Evolutionary conservation across 495 filamentous ascomycete species (phyloP).

Genomic region (Xylona heveae): DNA sequence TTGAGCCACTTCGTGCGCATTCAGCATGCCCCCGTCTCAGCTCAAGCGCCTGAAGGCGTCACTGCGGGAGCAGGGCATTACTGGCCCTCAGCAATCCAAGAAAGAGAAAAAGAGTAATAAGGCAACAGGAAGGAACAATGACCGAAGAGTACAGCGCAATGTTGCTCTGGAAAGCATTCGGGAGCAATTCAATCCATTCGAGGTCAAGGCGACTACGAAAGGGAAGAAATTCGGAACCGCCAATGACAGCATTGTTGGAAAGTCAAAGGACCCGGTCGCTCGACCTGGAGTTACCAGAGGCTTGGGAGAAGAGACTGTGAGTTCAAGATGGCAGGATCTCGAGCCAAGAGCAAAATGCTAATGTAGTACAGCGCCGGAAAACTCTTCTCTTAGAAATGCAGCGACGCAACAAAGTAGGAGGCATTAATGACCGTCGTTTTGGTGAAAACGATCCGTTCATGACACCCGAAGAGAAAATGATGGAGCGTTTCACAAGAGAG

Average conservation of each 20-base stretch:
- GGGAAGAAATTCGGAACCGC: slow-evolving; percentile 55
- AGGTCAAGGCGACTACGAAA: slow-evolving; percentile 50
- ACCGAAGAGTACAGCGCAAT: slow-evolving; percentile 49
- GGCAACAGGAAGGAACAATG: slow-evolving; percentile 35
- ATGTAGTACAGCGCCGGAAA: slow-evolving; percentile 34
- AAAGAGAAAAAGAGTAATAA: slow-evolving; percentile 64
- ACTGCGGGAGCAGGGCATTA: slow-evolving; percentile 65
- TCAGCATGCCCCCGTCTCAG: slow-evolving; percentile 77
- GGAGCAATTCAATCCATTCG: slow-evolving; percentile 93
- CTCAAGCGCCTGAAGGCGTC: slow-evolving; percentile 87
- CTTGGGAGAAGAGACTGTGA: slow-evolving; percentile 64
- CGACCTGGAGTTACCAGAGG: slow-evolving; percentile 72
- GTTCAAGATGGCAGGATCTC: slow-evolving; percentile 12
- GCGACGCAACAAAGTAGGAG: slow-evolving; percentile 68
- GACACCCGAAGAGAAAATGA: slow-evolving; percentile 83
- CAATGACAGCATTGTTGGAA: slow-evolving; percentile 28
- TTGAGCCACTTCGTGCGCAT: not conserved
- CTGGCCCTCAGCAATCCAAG: slow-evolving; percentile 76
- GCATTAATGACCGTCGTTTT: slow-evolving; percentile 81
- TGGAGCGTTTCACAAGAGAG: slow-evolving; percentile 73
- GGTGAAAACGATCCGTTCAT: slow-evolving; percentile 89
- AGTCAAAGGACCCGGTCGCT: slow-evolving; percentile 30
- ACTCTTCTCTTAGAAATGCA: slow-evolving; percentile 77
- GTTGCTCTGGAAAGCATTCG: slow-evolving; percentile 64
- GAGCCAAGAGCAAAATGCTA: not conserved